These are phyloP conservation scores for Amylocystis lapponica DNA, from an alignment of 768 basidiomycete genomes.

Conservation along the genomic window DNA sequence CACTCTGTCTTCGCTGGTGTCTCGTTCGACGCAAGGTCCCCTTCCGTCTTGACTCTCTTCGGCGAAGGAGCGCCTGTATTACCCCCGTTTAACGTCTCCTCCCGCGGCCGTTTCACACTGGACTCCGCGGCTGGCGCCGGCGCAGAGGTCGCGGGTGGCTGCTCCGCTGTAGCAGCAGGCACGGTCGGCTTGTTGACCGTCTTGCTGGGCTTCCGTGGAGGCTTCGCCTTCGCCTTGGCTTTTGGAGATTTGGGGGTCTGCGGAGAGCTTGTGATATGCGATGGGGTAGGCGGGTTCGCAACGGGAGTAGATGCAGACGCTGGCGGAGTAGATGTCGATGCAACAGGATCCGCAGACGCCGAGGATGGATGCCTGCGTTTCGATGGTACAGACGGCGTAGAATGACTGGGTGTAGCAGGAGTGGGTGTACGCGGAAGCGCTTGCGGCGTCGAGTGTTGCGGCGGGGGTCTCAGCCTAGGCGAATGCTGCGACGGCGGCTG, in stretches of 20 bases:
- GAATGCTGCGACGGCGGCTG: slow-evolving; percentile 23
- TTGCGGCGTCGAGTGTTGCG: slow-evolving; percentile 9
- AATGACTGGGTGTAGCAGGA: too few relatives aligned
- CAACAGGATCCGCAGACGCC: slow-evolving; percentile 6
- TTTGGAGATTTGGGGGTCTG: slow-evolving; percentile 70
- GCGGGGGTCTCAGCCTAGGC: slow-evolving; percentile 18
- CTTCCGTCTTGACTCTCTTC: slow-evolving; percentile 48
- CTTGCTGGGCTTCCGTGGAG: slow-evolving; percentile 25
- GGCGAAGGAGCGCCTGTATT: not conserved
- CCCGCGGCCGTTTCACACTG: slow-evolving; percentile 46
- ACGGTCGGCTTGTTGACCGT: slow-evolving; percentile 24
- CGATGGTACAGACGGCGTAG: too few relatives aligned
- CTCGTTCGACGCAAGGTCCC: slow-evolving; percentile 56
- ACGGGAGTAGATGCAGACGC: slow-evolving; percentile 45
- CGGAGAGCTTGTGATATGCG: slow-evolving; percentile 45
- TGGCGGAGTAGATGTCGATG: slow-evolving; percentile 15
- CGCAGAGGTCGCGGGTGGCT: slow-evolving; percentile 13
- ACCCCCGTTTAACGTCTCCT: slow-evolving; percentile 33
- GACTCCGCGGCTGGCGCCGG: slow-evolving; percentile 14
- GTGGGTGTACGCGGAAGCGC: too few relatives aligned
- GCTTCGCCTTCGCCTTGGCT: slow-evolving; percentile 42
- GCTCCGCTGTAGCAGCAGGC: slow-evolving; percentile 18
- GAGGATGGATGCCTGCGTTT: too few relatives aligned
- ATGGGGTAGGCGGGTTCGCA: slow-evolving; percentile 35
- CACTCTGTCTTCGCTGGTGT: slow-evolving; percentile 60